A percentile compares a stretch with the other conserved stretches of the same genome.
phyloP scores from a whole-genome alignment of 495 filamentous ascomycete species.

The Penicillium goetzii region DNA sequence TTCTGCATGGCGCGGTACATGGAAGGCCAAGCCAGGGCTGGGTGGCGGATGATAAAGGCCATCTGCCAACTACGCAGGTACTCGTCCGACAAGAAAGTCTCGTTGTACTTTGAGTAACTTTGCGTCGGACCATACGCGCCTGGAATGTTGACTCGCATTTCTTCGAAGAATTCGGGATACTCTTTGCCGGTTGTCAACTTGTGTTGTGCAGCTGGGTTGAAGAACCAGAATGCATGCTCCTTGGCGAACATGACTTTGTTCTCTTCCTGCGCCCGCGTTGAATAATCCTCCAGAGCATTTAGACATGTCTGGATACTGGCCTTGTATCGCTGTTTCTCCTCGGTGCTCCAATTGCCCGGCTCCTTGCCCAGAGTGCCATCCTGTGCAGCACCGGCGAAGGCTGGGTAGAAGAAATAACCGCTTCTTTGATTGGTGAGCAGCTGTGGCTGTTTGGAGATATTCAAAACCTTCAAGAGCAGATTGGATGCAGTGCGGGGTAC shows the following conservation, averaged over 20 bases:
- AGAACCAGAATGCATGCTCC: slow-evolving; percentile 41
- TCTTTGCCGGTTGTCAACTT: slow-evolving; percentile 9
- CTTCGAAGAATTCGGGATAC: background rate
- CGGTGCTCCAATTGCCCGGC: slow-evolving; percentile 31
- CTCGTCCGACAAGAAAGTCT: slow-evolving; percentile 44
- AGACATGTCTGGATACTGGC: slow-evolving; percentile 28
- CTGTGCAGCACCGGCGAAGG: slow-evolving; percentile 16
- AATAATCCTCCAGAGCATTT: slow-evolving; percentile 32
- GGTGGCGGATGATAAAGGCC: slow-evolving; percentile 50
- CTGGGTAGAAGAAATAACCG: slow-evolving; percentile 44
- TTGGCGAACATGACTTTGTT: slow-evolving; percentile 43
- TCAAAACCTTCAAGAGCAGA: slow-evolving; percentile 42
- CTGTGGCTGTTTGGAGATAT: slow-evolving; percentile 42
- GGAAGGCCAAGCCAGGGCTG: slow-evolving; percentile 44
- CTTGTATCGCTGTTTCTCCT: slow-evolving; percentile 24
- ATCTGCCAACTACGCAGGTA: slow-evolving; percentile 39
- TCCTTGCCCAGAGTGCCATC: slow-evolving; percentile 21
- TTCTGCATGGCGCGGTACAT: slow-evolving; percentile 37
- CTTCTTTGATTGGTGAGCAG: slow-evolving; percentile 35
- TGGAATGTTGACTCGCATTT: slow-evolving; percentile 17
- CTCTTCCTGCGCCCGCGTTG: slow-evolving; percentile 27
- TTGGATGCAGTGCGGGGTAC: slow-evolving; percentile 50
- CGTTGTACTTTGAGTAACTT: slow-evolving; percentile 36
- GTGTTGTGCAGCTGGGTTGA: slow-evolving; percentile 17
- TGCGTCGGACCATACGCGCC: slow-evolving; percentile 17